Evolutionary conservation across 176 grass and related monocot genomes (phyloP), one percentile per base, ranked within the genome.

Genomic region (Stipa capillata): DNA sequence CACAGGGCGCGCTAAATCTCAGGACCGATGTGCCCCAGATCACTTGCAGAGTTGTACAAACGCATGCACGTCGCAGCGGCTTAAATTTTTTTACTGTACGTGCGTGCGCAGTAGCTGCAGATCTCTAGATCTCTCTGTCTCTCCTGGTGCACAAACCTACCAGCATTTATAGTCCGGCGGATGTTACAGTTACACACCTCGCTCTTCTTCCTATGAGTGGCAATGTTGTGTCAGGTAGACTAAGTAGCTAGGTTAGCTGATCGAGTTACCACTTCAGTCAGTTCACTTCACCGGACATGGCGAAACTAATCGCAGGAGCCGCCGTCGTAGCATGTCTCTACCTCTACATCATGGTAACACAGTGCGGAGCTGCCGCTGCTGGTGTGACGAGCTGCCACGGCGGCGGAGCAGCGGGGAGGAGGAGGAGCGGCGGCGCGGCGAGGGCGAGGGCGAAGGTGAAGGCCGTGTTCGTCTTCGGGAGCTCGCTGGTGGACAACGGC

Each of bases 391-490:
- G 64, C 36, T 63, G 52, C 55, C 63, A 35, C 28, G 39, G 28
- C 37, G 33, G 62, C 32, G 5, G 42, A 47, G 78, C 11, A 0
- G 34, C 18, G 14, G 55, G 8, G 31, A 60, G 76, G 10, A 1
- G 36, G 18, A 31, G 45, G 25, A 14, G 16, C 37, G 12, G 31
- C 23, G n/a, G n/a, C 5, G 76, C 42, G 29, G 21, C 6, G 49
- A 44, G 7, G 42, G 15, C 27, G 29, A 12, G 16, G 45, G 2
- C 20, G 43, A 15, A 2, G 21, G 86, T 78, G 80, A 57, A 59
- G 40, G 87, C 77, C 3, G 24, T 93, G 81, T 93, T 93, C 62
- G 91, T 93, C 84, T 93, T 93, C 81, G 91, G 91, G 66, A 93
- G 91, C 81, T 93, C 91, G 42, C 40, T 89, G 77, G 87, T 93